Conservation (phyloP, 2,329 filamentous ascomycete species). For the Aspergillus amoenus region DNA sequence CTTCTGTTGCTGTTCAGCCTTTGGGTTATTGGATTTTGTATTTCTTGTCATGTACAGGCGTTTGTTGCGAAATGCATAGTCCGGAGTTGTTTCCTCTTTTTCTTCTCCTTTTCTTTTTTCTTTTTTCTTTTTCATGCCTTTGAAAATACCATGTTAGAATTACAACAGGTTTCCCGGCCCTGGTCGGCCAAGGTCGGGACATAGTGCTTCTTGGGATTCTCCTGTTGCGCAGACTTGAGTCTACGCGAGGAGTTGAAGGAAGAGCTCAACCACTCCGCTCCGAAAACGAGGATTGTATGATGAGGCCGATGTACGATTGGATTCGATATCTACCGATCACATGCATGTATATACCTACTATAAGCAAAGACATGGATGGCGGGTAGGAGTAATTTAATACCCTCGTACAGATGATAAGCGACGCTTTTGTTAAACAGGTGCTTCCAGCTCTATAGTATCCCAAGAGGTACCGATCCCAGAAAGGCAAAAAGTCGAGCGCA, state of each 20-base stretch:
- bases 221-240: neutral
- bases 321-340: neutral
- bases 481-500: neutral
- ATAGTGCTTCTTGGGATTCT: neutral
- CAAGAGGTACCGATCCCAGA: neutral
- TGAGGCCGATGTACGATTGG: slow-evolving; percentile 2
- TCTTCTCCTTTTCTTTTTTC: neutral
- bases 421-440: neutral
- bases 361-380: neutral
- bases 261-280: slow-evolving; percentile 19
- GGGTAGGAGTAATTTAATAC: neutral
- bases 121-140: neutral
- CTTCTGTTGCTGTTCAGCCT: slow-evolving; percentile 15
- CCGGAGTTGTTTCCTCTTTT: slow-evolving; percentile 26
- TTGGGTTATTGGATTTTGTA: slow-evolving; percentile 14
- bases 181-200: slow-evolving; percentile 1
- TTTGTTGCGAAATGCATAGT: slow-evolving; percentile 35
- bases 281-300: slow-evolving; percentile 11
- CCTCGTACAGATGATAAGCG: neutral
- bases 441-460: neutral
- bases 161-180: neutral
- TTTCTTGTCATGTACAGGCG: slow-evolving; percentile 32
- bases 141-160: slow-evolving; percentile 10
- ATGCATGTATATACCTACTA: slow-evolving; percentile 4
- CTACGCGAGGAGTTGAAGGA: neutral